Evolutionary conservation across 768 basidiomycete species (phyloP).

Genomic region (Trametes sanguinea): DNA sequence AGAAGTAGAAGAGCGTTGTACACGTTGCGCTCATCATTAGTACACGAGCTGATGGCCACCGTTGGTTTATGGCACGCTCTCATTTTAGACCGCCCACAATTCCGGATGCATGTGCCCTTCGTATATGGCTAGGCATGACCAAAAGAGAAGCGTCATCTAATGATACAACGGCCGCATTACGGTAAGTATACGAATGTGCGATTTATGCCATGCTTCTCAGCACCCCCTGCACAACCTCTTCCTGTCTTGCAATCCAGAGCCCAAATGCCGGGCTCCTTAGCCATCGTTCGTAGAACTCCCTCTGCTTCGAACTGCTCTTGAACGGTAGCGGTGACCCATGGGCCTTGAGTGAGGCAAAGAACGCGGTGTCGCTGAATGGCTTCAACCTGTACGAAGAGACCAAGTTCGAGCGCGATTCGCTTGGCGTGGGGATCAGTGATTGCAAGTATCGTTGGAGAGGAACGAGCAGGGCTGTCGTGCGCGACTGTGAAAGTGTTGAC

Average conservation of each 20-base stretch:
- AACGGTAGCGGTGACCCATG: conserved; percentile 77
- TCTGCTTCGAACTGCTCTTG: conserved; percentile 61
- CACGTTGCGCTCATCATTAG: not conserved
- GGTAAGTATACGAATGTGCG: too few relatives aligned
- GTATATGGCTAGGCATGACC: too few relatives aligned
- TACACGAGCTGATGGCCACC: conserved; percentile 8
- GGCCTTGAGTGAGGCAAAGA: conserved; percentile 71
- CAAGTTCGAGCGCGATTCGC: conserved; percentile 39
- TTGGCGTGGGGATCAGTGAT: conserved; percentile 76
- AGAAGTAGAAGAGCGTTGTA: conserved; percentile 6
- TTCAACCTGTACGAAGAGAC: conserved; percentile 44
- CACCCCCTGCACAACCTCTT: conserved; percentile 64
- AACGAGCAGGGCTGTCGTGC: conserved; percentile 84
- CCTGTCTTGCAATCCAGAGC: conserved; percentile 76
- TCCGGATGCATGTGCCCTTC: too few relatives aligned
- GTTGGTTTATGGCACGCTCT: not conserved
- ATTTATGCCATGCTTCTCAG: conserved; percentile 34
- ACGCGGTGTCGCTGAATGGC: conserved; percentile 68
- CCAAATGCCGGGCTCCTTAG: conserved; percentile 77
- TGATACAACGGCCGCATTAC: too few relatives aligned
- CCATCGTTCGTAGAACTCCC: conserved; percentile 79
- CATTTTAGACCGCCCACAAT: too few relatives aligned
- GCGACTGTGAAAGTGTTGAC: conserved; percentile 81
- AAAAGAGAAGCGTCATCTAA: too few relatives aligned
- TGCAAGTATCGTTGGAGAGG: conserved; percentile 92